Percentiles rank a stretch among this genome's conserved stretches.
phyloP scores from a whole-genome alignment of 1,139 yeast genomes.

The Kurtzmaniella quercitrusa region DNA sequence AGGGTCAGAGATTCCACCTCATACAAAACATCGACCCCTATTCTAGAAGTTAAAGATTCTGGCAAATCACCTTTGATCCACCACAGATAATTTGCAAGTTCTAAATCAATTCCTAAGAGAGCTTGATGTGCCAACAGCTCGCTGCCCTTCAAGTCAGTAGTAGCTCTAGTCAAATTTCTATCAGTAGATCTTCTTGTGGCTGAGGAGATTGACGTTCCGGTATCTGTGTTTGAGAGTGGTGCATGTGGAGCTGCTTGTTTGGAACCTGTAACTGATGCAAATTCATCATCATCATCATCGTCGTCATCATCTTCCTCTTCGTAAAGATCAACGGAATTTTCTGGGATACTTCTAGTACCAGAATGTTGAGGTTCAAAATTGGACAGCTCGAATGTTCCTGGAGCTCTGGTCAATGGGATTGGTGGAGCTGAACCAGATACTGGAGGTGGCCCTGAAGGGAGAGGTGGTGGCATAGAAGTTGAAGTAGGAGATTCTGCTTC shows the following conservation, averaged over 20 bases:
- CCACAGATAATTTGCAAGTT: constrained; percentile 48
- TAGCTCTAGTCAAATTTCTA: neutral
- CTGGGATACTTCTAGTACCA: constrained; percentile 8
- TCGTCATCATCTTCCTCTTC: constrained; percentile 4
- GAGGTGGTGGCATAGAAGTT: constrained; percentile 8
- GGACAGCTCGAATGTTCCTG: too few relatives aligned
- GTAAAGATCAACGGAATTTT: constrained; percentile 3
- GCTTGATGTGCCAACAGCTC: constrained; percentile 23
- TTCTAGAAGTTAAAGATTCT: constrained; percentile 39
- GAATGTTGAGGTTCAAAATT: constrained; percentile 1
- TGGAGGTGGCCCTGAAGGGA: constrained; percentile 17
- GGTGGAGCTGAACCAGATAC: constrained; percentile 12
- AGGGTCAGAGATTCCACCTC: constrained; percentile 63
- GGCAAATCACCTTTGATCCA: constrained; percentile 66
- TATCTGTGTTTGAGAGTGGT: constrained; percentile 15
- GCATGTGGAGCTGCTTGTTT: constrained; percentile 6
- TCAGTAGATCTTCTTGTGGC: constrained; percentile 16
- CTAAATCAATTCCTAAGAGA: constrained; percentile 25
- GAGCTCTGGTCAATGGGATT: constrained; percentile 6
- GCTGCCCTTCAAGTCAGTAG: constrained; percentile 9
- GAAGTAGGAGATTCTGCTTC: neutral
- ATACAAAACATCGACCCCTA: constrained; percentile 47
- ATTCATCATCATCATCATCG: constrained; percentile 1
- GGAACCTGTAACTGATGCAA: neutral
- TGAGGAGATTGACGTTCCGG: constrained; percentile 20